phyloP scores from a whole-genome alignment of 2,329 filamentous ascomycete species.

The Trichophyton schoenleinii region DNA sequence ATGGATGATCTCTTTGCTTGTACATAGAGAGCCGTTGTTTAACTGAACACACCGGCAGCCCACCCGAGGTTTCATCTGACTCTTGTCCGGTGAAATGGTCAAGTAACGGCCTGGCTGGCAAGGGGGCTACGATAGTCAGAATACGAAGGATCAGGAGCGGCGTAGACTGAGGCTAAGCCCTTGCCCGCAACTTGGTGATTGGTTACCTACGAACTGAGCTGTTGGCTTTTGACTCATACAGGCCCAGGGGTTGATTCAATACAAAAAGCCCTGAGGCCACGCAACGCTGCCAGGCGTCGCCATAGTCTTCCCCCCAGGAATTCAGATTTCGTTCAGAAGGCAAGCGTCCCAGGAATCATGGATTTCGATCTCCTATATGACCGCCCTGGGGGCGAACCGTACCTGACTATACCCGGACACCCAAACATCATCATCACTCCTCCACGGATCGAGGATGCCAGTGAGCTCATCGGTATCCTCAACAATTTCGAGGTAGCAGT shows the following conservation, averaged over 20 bases:
- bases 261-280: background rate
- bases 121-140: background rate
- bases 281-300: too few species aligned
- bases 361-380: constrained; percentile 5
- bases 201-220: background rate
- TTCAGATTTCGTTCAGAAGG: too few species aligned
- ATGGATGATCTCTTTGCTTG: too few species aligned
- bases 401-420: constrained; percentile 1
- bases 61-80: too few species aligned
- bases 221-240: background rate
- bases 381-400: constrained; percentile 7
- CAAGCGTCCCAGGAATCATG: background rate
- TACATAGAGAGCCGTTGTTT: too few species aligned
- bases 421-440: constrained; percentile 9
- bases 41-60: too few species aligned
- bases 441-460: background rate
- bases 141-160: background rate
- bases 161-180: background rate
- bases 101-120: background rate
- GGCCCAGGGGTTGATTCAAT: background rate
- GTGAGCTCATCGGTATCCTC: background rate
- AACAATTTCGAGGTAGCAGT: constrained; percentile 5
- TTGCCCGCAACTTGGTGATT: background rate
- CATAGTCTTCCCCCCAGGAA: too few species aligned
- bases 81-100: too few species aligned